A percentile compares a stretch with the other conserved stretches of the same genome.
phyloP scores from a whole-genome alignment of 352 stramenopile species.

The Globisporangium okanoganense region DNA sequence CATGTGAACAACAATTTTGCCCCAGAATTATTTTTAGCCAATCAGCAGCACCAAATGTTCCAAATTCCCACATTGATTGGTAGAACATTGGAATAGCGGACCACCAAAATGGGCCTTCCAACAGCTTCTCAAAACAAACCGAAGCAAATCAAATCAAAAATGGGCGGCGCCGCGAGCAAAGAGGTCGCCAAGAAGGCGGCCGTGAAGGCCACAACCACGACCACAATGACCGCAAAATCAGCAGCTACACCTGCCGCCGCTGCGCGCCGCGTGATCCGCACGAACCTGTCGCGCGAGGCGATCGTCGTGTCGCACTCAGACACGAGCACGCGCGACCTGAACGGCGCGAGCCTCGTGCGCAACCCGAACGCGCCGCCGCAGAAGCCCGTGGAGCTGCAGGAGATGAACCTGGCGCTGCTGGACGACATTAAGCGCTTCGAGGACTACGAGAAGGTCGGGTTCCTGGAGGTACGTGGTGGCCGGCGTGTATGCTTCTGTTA shows the following conservation, averaged over 20 bases:
- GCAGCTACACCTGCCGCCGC: neutral
- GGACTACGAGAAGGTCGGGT: conserved; percentile 54
- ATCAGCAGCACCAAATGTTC: neutral
- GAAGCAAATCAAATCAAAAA: neutral
- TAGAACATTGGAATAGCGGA: neutral
- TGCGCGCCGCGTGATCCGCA: conserved; percentile 24
- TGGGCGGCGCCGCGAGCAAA: conserved; percentile 14
- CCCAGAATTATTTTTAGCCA: neutral
- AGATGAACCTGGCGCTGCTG: conserved; percentile 55
- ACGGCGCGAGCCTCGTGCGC: conserved; percentile 19
- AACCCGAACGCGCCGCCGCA: conserved; percentile 14
- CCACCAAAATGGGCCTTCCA: conserved; percentile 12
- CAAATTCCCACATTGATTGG: neutral
- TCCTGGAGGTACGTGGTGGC: conserved; percentile 23
- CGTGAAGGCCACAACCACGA: conserved; percentile 1
- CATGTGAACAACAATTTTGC: neutral
- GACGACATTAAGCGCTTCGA: conserved; percentile 46
- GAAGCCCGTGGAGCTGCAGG: conserved; percentile 30
- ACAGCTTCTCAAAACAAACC: neutral
- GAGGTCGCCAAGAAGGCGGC: conserved; percentile 14
- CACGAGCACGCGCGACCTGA: conserved; percentile 21
- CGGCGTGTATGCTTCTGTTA: neutral
- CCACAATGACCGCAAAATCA: neutral
- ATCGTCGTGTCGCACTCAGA: conserved; percentile 22
- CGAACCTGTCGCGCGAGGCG: conserved; percentile 36